Conservation (phyloP, 371 early-diverging fungal genomes). For the Batrachochytrium dendrobatidis region DNA sequence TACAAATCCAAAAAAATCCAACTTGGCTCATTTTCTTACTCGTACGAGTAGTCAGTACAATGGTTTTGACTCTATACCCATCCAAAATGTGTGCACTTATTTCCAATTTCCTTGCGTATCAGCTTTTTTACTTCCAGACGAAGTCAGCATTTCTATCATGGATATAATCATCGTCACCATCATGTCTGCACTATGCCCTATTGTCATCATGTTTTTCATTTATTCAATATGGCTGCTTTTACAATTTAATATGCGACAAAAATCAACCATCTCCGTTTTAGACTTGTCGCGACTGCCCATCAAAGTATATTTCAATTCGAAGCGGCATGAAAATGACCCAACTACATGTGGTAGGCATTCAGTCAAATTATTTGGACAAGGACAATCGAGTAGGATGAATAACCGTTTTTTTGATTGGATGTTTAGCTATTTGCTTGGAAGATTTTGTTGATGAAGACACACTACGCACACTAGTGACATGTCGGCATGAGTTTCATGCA, state of each 20-base stretch:
- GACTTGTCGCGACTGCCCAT: neutral
- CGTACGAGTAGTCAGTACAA: too few species aligned
- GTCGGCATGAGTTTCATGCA: slow-evolving; percentile 30
- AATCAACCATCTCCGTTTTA: neutral
- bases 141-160: neutral
- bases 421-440: slow-evolving; percentile 31
- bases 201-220: neutral
- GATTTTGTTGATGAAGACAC: slow-evolving; percentile 25
- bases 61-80: too few species aligned
- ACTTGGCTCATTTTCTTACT: too few species aligned
- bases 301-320: neutral
- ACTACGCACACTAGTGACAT: slow-evolving; percentile 21
- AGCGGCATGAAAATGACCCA: neutral
- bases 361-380: too few species aligned
- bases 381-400: too few species aligned
- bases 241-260: neutral
- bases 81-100: neutral
- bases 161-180: neutral
- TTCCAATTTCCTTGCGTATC: neutral
- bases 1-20: too few species aligned
- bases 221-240: neutral
- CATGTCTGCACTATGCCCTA: neutral
- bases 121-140: neutral
- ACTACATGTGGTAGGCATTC: neutral
- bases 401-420: too few species aligned